Evolutionary conservation across 139 green algal genomes (phyloP).

Genomic region (Chlamydomonas schloesseri): DNA sequence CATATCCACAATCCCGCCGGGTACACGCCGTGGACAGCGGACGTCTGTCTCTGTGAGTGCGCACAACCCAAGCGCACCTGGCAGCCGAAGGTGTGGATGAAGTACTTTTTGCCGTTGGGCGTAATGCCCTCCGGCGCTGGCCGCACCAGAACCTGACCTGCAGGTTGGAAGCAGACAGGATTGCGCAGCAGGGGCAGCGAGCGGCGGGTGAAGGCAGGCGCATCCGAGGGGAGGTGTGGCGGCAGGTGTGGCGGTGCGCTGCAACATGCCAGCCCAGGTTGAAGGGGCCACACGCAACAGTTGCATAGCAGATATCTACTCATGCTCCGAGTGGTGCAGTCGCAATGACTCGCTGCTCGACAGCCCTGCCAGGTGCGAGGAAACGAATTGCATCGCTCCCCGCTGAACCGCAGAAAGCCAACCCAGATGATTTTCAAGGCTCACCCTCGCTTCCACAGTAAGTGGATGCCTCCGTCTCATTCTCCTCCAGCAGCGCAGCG

Average conservation of each 20-base stretch:
- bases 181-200: background rate
- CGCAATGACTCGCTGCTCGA: no score
- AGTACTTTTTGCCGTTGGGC: slow-evolving; percentile 85
- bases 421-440: background rate
- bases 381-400: background rate
- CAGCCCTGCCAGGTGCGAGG: no score
- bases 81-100: slow-evolving; percentile 97
- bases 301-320: no score
- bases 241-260: background rate
- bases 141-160: slow-evolving; percentile 61
- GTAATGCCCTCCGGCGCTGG: slow-evolving; percentile 37
- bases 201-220: background rate
- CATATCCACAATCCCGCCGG: no score
- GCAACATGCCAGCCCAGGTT: background rate
- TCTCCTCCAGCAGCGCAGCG: background rate
- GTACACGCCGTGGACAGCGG: no score
- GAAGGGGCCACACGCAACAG: no score
- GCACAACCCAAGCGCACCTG: no score
- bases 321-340: no score
- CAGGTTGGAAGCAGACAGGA: no score
- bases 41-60: no score
- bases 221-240: background rate
- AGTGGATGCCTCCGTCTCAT: slow-evolving; percentile 11
- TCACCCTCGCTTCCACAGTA: slow-evolving; percentile 37
- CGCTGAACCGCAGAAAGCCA: no score